Evolutionary conservation across 2,329 filamentous ascomycete genomes (phyloP).

Genomic region (Escovopsis sp.): DNA sequence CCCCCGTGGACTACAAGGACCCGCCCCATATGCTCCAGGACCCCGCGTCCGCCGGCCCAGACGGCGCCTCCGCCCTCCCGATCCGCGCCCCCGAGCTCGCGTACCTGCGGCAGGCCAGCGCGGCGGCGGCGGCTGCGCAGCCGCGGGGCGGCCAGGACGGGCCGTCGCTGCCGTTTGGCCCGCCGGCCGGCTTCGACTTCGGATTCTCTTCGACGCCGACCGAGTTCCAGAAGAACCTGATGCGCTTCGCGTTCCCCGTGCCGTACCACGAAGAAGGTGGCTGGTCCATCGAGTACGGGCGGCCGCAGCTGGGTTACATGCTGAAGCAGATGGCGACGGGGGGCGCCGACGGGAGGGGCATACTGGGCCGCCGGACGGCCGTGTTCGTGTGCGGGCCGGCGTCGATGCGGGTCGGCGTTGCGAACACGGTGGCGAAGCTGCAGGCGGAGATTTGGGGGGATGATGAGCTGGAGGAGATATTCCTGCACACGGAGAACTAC

Average conservation of each 20-base stretch:
- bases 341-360: constrained; percentile 48
- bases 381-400: constrained; percentile 90
- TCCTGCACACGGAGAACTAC: constrained; percentile 91
- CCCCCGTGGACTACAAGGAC: constrained; percentile 38
- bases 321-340: constrained; percentile 67
- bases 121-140: constrained; percentile 6
- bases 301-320: constrained; percentile 78
- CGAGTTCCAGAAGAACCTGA: constrained; percentile 75
- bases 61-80: constrained; percentile 9
- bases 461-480: constrained; percentile 72
- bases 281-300: constrained; percentile 85
- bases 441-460: constrained; percentile 76
- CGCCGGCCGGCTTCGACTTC: constrained; percentile 55
- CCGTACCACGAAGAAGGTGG: constrained; percentile 57
- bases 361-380: constrained; percentile 67
- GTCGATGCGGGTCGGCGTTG: constrained; percentile 74
- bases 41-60: constrained; percentile 8
- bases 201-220: constrained; percentile 76
- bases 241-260: constrained; percentile 76
- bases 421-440: constrained; percentile 67
- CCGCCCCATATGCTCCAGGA: constrained; percentile 20
- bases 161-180: constrained; percentile 42
- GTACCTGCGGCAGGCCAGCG: constrained; percentile 36
- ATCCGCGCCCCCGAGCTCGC: constrained; percentile 39
- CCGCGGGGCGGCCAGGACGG: constrained; percentile 20